Evolutionary conservation across 768 basidiomycete genomes (phyloP), one percentile per base, ranked within the genome.

Genomic region (Termitomyces sp.): DNA sequence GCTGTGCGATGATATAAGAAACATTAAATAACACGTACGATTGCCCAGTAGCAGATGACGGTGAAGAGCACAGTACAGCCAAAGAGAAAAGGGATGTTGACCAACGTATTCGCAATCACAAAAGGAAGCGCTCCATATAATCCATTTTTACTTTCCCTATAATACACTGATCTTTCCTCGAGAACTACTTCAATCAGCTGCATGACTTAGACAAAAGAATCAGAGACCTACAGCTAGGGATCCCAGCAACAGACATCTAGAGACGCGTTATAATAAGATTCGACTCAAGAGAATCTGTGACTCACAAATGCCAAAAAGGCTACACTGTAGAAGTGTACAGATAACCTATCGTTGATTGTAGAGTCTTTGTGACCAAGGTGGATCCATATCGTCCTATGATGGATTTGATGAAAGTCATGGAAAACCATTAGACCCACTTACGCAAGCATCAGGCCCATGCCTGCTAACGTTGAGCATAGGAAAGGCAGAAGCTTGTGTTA

Each of bases 201-300:
- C 31, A 42, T 4, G 10, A 32, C 6, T 10, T 4, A 24, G 29
- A 5, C 18, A 9, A 20, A 14, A 29, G 31, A 32, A 13, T 5
- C 29, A 27, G 20, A 13, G 3, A 61, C 72, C 43, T 59, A 77
- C 76, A 84, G 27, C 77, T 66, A 2, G 83, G 84, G 41, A 85
- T 84, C 20, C 83, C 83, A 24, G 83, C 82, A 4, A 85, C 83
- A 14, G 77, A 77, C 81, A 84, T 83, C 76, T 78, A 55, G 0
- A 46, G 4, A 34, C 24, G 12, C 46, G 36, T 57, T 26, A 31
- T 13, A 2, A 14, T 52, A 6, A 55, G 27, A 46, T 27, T 22
- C 14, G 12, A 43, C 20, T n/a, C 39, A 42, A 20, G 7, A 52
- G 34, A 59, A 18, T 12, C 12, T 18, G 2, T 4, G 47, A 70